A percentile compares a stretch with the other conserved stretches of the same genome.
phyloP scores from a whole-genome alignment of 257 asterid species.

The Solanum clarkiae region DNA sequence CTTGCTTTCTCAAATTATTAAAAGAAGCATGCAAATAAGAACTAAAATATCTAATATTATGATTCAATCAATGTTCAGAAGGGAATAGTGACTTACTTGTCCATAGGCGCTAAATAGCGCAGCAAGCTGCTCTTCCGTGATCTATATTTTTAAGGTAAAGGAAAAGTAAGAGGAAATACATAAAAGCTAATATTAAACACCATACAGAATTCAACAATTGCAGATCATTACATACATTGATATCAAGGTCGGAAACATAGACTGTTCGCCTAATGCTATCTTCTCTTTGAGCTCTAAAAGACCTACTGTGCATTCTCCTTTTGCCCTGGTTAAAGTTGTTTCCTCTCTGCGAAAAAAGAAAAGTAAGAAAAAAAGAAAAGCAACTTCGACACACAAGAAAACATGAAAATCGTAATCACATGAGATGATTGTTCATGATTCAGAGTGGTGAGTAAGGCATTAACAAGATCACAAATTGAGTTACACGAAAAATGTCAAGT shows the following conservation, averaged over 20 bases:
- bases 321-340: constrained; percentile 39
- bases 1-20: background rate
- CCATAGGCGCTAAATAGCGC: constrained; percentile 72
- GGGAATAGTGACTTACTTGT: constrained; percentile 43
- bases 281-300: constrained; percentile 63
- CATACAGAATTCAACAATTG: background rate
- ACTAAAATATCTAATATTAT: background rate
- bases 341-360: constrained; percentile 33
- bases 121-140: constrained; percentile 92
- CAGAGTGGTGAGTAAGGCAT: background rate
- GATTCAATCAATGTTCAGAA: background rate
- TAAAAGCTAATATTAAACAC: constrained; percentile 6
- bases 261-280: constrained; percentile 63
- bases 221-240: constrained; percentile 30
- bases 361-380: background rate
- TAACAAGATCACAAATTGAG: background rate
- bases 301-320: constrained; percentile 39
- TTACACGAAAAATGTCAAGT: background rate
- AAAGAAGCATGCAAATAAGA: background rate
- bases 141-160: constrained; percentile 22
- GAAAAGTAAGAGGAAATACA: background rate
- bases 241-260: constrained; percentile 59
- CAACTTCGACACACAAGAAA: background rate
- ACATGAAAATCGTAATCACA: background rate
- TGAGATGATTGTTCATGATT: background rate